Base-by-base conservation (phyloP, 495 filamentous ascomycete species). In the Penicillium longicatenatum region DNA sequence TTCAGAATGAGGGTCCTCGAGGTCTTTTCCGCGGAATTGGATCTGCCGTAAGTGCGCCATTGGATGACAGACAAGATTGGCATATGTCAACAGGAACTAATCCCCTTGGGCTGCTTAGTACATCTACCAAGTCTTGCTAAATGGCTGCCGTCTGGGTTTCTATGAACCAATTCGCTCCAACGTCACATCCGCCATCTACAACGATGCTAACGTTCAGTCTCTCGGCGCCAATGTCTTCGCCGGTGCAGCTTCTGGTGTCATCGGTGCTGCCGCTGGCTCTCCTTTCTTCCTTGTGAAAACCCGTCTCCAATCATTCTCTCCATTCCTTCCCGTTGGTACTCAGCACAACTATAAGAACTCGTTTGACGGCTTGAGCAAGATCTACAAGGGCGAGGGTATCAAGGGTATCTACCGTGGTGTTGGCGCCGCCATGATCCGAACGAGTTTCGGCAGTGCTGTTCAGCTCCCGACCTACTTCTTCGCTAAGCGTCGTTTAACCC, bases 271-370 rank as follows among this genome's bases (percentile, higher is more conserved):
- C 9, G 89, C 88, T 14, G 94, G 92, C 20, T 96, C 92, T 24
- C 95, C 94, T 1, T 98, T 99, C 71, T 99, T 98, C 79, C 82
- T 99, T n/a, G 89, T 96, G 69, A 99, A 99, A 78, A 99, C 94
- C 9, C 86, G 94, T 14, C 80, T 99, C 55, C 94, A 99, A 72
- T 96, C 91, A 47, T 97, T 82, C 78, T 96, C 92, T 9, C 92
- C 93, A 6, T 96, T 96, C 76, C 83, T 94, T 16, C 94, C 94
- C 16, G 93, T 98, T 53, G 94, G 94, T 50, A 97, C 94, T 1
- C 94, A 99, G 68, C 94, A 99, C 70, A 80, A 86, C 50, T 99
- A 99, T 72, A 84, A 82, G 52, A 93, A 92, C 73, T 89, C 92
- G 0, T 71, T 86, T 48, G 91, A 98, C 71, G 94, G 93, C 2